phyloP scores from a whole-genome alignment of 352 stramenopile species.

The Phytophthora syringae region DNA sequence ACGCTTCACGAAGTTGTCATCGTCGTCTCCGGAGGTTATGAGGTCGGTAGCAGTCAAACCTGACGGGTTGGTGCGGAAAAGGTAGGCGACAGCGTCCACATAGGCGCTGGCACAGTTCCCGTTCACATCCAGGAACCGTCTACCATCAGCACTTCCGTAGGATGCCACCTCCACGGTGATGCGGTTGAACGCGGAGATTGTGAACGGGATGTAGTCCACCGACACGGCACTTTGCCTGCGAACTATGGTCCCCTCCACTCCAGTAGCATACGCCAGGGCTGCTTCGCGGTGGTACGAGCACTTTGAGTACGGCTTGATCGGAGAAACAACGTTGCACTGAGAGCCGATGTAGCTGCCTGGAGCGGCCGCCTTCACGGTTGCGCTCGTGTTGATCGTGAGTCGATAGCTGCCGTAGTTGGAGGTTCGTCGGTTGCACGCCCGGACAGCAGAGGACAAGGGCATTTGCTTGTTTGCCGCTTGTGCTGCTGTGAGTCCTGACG shows the following conservation, averaged over 20 bases:
- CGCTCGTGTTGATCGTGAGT: constrained; percentile 54
- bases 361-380: constrained; percentile 34
- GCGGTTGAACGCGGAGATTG: constrained; percentile 49
- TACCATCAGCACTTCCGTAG: constrained; percentile 49
- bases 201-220: constrained; percentile 71
- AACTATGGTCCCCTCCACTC: constrained; percentile 63
- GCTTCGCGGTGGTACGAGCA: constrained; percentile 70
- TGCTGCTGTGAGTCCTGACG: constrained; percentile 51
- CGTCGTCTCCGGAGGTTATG: constrained; percentile 62
- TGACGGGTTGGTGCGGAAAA: constrained; percentile 51
- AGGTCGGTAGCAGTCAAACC: constrained; percentile 50
- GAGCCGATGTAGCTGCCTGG: constrained; percentile 69
- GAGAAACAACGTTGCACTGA: constrained; percentile 46
- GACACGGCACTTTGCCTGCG: constrained; percentile 47
- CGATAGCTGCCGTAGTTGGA: constrained; percentile 79
- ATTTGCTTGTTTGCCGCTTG: constrained; percentile 54
- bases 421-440: constrained; percentile 50
- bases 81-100: constrained; percentile 65
- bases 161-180: constrained; percentile 68
- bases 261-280: constrained; percentile 33
- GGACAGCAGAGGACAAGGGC: constrained; percentile 39
- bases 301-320: constrained; percentile 43
- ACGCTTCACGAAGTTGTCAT: constrained; percentile 63
- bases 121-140: constrained; percentile 63
- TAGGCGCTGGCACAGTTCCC: constrained; percentile 68